Conservation (phyloP, 768 basidiomycete genomes). For the Leccinum boreale region DNA sequence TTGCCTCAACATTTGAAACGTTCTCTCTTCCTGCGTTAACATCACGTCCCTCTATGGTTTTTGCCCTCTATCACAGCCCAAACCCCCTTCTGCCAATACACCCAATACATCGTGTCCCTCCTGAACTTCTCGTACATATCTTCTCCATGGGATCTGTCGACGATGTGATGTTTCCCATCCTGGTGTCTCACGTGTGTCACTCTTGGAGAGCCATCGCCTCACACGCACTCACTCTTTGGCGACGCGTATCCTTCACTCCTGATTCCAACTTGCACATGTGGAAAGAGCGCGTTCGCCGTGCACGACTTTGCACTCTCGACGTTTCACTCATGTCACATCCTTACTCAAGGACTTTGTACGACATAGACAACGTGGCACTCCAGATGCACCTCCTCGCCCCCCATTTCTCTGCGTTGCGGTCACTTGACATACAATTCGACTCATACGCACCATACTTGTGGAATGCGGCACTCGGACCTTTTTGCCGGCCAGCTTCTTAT, state of each 20-base stretch:
- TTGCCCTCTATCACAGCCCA: slow-evolving; percentile 24
- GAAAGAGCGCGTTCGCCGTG: slow-evolving; percentile 58
- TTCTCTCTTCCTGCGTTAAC: slow-evolving; percentile 12
- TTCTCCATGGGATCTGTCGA: slow-evolving; percentile 59
- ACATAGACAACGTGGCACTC: slow-evolving; percentile 49
- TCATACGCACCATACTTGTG: slow-evolving; percentile 62
- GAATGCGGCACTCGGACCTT: slow-evolving; percentile 60
- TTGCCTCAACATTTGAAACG: slow-evolving; percentile 16
- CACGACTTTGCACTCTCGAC: slow-evolving; percentile 60
- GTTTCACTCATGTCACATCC: slow-evolving; percentile 47
- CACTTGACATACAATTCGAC: slow-evolving; percentile 54
- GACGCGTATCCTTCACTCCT: slow-evolving; percentile 50
- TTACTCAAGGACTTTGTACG: slow-evolving; percentile 15
- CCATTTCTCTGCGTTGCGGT: slow-evolving; percentile 56
- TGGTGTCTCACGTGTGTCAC: slow-evolving; percentile 67
- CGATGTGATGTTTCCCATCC: slow-evolving; percentile 54
- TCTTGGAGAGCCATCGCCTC: slow-evolving; percentile 61
- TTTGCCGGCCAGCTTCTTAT: slow-evolving; percentile 36
- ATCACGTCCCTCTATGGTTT: slow-evolving; percentile 27
- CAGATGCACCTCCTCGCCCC: slow-evolving; percentile 54
- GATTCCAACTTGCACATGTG: slow-evolving; percentile 49
- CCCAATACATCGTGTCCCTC: slow-evolving; percentile 56
- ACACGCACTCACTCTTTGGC: slow-evolving; percentile 62
- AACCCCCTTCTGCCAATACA: slow-evolving; percentile 35
- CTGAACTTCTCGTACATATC: slow-evolving; percentile 61